Evolutionary conservation across 2,329 filamentous ascomycete genomes (phyloP).

Genomic region (Fusarium redolens): DNA sequence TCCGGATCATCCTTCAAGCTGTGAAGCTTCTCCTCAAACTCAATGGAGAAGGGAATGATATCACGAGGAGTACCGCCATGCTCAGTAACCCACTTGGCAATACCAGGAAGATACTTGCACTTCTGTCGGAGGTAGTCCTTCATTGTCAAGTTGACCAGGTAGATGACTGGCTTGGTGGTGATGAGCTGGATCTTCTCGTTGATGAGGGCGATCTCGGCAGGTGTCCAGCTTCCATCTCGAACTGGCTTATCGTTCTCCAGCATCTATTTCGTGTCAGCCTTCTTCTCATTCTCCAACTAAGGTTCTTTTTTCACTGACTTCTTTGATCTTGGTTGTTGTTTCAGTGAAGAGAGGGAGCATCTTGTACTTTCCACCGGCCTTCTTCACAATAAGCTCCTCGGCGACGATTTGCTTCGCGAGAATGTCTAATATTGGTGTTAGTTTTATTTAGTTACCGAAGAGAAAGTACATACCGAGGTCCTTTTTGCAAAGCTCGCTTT

Average conservation of each 20-base stretch:
- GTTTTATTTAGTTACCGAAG: accelerated
- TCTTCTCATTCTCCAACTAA: accelerated
- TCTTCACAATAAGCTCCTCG: conserved; percentile 54
- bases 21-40: conserved; percentile 59
- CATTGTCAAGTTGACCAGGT: conserved; percentile 60
- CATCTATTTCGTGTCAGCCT: conserved; percentile 44
- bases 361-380: conserved; percentile 58
- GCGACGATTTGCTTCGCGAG: conserved; percentile 53
- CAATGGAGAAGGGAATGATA: conserved; percentile 58
- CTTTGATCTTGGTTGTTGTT: conserved; percentile 55
- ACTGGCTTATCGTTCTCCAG: conserved; percentile 56
- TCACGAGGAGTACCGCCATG: conserved; percentile 55
- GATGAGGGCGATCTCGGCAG: conserved; percentile 57
- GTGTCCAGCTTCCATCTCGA: conserved; percentile 56
- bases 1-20: conserved; percentile 52
- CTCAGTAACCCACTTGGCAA: conserved; percentile 59
- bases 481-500: conserved; percentile 51
- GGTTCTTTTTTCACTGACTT: conserved; percentile 11
- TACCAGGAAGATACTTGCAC: conserved; percentile 57
- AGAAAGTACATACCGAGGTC: conserved; percentile 44
- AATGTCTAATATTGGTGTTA: conserved; percentile 48
- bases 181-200: conserved; percentile 60
- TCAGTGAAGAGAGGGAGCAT: conserved; percentile 58
- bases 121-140: conserved; percentile 60
- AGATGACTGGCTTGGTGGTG: conserved; percentile 59